Conservation (phyloP, 345 rosid species). For the Sisymbrium altissimum region DNA sequence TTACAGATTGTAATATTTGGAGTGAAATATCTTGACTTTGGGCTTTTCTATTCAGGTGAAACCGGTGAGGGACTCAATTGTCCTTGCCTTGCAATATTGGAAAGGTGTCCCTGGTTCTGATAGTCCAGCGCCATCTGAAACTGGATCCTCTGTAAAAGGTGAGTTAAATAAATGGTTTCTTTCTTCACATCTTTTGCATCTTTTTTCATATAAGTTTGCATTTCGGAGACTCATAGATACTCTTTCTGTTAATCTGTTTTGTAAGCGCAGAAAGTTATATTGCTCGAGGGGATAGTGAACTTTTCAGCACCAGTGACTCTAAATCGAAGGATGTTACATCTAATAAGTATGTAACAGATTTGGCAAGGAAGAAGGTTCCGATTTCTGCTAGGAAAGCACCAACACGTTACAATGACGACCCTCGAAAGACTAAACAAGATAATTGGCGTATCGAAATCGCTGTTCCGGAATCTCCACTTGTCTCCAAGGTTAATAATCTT, state of each 20-base stretch:
- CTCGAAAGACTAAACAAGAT: slow-evolving; percentile 51
- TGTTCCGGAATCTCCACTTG: slow-evolving; percentile 45
- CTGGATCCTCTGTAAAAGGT: slow-evolving; percentile 82
- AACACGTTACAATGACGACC: slow-evolving; percentile 39
- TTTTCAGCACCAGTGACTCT: slow-evolving; percentile 49
- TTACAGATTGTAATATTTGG: neutral
- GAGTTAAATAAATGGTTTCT: neutral
- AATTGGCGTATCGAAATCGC: slow-evolving; percentile 81
- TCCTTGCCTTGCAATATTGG: slow-evolving; percentile 81
- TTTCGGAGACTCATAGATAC: neutral
- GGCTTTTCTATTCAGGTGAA: slow-evolving; percentile 57
- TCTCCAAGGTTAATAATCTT: slow-evolving; percentile 40
- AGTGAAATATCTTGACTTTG: slow-evolving; percentile 9
- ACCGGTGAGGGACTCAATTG: slow-evolving; percentile 84
- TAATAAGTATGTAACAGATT: slow-evolving; percentile 45
- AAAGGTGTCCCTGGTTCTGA: slow-evolving; percentile 59
- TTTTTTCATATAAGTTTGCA: neutral
- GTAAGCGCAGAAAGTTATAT: slow-evolving; percentile 54
- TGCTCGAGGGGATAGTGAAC: slow-evolving; percentile 51
- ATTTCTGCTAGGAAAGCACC: slow-evolving; percentile 48
- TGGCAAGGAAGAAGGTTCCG: slow-evolving; percentile 51
- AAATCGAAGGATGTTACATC: slow-evolving; percentile 44
- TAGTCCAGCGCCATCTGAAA: slow-evolving; percentile 69
- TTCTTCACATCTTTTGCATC: neutral
- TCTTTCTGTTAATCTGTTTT: neutral